phyloP scores from a whole-genome alignment of 2,329 filamentous ascomycete genomes.

The Penicillium nordicum region DNA sequence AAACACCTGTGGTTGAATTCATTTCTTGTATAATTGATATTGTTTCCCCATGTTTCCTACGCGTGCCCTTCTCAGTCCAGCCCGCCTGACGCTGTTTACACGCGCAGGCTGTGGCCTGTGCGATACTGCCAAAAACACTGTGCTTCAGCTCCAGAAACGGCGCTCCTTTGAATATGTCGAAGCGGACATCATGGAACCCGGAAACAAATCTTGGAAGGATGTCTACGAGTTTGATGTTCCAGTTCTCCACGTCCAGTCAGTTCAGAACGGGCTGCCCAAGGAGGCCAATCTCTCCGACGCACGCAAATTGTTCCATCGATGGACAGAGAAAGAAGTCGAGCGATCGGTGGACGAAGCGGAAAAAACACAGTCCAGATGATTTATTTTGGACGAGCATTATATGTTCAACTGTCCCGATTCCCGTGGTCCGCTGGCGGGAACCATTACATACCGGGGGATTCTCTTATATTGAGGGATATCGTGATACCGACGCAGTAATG shows the following conservation, averaged over 20 bases:
- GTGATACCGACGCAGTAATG: not conserved
- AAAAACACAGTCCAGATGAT: conserved; percentile 13
- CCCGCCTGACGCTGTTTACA: conserved; percentile 59
- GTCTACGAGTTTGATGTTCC: conserved; percentile 64
- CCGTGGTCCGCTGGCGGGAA: not conserved
- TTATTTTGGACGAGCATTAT: not conserved
- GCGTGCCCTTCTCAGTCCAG: conserved; percentile 28
- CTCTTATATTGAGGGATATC: not conserved
- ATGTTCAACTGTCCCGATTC: not conserved
- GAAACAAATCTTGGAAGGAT: conserved; percentile 56
- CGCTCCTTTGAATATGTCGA: conserved; percentile 56
- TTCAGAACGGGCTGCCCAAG: conserved; percentile 41
- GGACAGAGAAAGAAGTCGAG: conserved; percentile 56
- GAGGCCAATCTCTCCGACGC: conserved; percentile 56
- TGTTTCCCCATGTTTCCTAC: conserved; percentile 30
- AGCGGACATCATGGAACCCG: conserved; percentile 56
- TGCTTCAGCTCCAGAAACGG: conserved; percentile 52
- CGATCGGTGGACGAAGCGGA: conserved; percentile 52
- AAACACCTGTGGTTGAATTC: not conserved
- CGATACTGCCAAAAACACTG: conserved; percentile 57
- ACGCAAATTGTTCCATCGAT: conserved; percentile 61
- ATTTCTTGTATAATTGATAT: not conserved
- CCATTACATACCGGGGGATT: not conserved
- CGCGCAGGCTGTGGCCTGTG: conserved; percentile 59
- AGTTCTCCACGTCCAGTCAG: conserved; percentile 58